Conservation (phyloP, 495 filamentous ascomycete genomes). For the Aspergillus biplanus region DNA sequence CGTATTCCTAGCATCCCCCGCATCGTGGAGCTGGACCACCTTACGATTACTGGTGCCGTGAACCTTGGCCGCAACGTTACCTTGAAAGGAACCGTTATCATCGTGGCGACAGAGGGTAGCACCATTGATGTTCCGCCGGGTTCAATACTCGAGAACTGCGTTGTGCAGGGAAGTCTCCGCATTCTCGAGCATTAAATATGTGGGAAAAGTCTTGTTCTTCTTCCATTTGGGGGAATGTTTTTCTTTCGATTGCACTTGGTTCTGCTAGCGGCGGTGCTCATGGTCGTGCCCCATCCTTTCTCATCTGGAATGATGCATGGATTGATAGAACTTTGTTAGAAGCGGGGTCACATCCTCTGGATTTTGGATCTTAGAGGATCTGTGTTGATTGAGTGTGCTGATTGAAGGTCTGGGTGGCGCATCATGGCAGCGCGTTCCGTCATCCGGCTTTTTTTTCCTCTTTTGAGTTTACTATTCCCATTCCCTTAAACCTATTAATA, state of each 20-base stretch:
- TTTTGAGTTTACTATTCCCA: not conserved
- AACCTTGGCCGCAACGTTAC: conserved; percentile 94
- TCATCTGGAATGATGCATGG: conserved; percentile 9
- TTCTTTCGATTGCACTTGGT: conserved; percentile 10
- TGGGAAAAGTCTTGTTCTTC: not conserved
- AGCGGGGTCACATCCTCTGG: conserved; percentile 17
- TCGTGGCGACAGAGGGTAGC: conserved; percentile 95
- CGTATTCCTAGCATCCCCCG: conserved; percentile 94
- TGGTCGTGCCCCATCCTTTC: conserved; percentile 17
- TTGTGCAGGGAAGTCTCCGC: conserved; percentile 96
- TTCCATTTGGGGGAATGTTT: not conserved
- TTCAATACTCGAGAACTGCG: conserved; percentile 96
- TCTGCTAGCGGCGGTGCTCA: conserved; percentile 2
- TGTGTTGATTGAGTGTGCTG: conserved; percentile 22
- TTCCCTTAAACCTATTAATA: not conserved
- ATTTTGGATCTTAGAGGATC: conserved; percentile 19
- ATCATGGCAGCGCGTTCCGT: conserved; percentile 34
- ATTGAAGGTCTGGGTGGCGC: conserved; percentile 32
- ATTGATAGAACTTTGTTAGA: conserved; percentile 20
- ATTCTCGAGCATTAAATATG: conserved; percentile 81
- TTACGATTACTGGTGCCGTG: conserved; percentile 96
- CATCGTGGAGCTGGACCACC: conserved; percentile 96
- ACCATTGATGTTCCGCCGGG: conserved; percentile 98
- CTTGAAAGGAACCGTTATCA: conserved; percentile 99
- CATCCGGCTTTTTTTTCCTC: not conserved